Evolutionary conservation across 352 stramenopile genomes (phyloP), one percentile per base, ranked within the genome.

Genomic region (Globisporangium parvum): DNA sequence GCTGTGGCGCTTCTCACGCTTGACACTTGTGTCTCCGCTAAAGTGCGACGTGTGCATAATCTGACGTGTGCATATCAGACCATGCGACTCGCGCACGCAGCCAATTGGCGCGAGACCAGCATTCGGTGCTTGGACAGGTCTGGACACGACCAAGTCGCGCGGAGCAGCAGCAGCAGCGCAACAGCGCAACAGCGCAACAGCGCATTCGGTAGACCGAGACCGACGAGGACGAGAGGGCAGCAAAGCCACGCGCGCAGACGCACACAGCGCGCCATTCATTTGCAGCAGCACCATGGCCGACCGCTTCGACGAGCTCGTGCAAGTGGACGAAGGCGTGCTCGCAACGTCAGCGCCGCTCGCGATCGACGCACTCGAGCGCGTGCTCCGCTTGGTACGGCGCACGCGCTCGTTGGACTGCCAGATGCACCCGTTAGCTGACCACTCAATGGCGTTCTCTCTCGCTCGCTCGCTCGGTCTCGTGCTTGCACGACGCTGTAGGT

Each of bases 311-410:
- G 58, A 67, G 52, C 71, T 88, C 64, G 80, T 90, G 59, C 71
- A 76, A 66, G 48, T 88, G 49, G 77, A 86, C 54, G 77, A 87
- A 40, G 70, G 70, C 49, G 70, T 90, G 48, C 57, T 90, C 53
- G 77, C 73, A 47, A 87, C 80, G 33, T 83, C 77, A 6, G 73
- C 75, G 51, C 73, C 75, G 42, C 65, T 90, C 45, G 63, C 80
- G 26, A 67, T 65, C 1, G 57, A 63, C 1, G 57, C 72, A 35
- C 60, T 90, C 21, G 73, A 82, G 51, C 63, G 60, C 23, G 61
- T 88, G 41, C 71, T 90, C 23, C 51, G 73, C 24, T 63, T 80
- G 56, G 75, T 80, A 42, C 47, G 63, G 55, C 47, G 61, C 60
- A 37, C 31, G 10, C 17, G 17, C 17, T 23, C 8, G 14, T 20